Base-by-base conservation (phyloP, 176 grass and related monocot species). In the Thinopyrum elongatum region DNA sequence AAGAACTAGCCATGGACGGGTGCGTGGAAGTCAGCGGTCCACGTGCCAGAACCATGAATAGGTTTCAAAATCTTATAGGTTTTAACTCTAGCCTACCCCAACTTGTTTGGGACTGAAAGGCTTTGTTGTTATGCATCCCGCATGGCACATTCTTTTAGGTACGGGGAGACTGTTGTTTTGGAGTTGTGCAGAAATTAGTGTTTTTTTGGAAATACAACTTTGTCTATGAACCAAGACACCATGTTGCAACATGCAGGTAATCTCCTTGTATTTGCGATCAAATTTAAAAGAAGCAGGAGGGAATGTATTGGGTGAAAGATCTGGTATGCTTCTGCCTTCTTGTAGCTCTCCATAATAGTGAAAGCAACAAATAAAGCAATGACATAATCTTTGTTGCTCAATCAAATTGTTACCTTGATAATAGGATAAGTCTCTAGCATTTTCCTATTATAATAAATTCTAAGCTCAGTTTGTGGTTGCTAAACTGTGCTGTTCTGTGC, bases 191-290 rank as follows among this genome's bases (percentile, higher is more conserved):
- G 17, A 76, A 61, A 76, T 41, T 78, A 28, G 17, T 61, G 22
- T 8, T 78, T 51, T 70, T n/a, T 71, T 30, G 7, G 76, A 10
- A 6, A 13, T 74, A 10, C 21, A 61, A 22, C 3, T 63, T 81
- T 46, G 30, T n/a, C 0, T 79, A 31, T 82, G 74, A 26, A 63
- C 33, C 9, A 38, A 21, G 29, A 39, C 66, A 39, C 67, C 21
- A 49, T 9, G 46, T 36, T 90, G 15, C 30, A 80, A 90, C 26
- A 51, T 77, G 64, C 85, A 98, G 91, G 95, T 98, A 69, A 95
- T 98, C 89, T 95, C 95, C 55, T 92, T 98, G 80, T 94, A 90
- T 88, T 28, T 98, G 42, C 88, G 95, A 36, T 95, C 95, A 35
- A 95, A 95, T 74, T 53, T 98, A 38, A 95, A 94, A 79, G 83